Base-by-base conservation (phyloP, 371 early-diverging fungal species). In the Lichtheimia ornata region DNA sequence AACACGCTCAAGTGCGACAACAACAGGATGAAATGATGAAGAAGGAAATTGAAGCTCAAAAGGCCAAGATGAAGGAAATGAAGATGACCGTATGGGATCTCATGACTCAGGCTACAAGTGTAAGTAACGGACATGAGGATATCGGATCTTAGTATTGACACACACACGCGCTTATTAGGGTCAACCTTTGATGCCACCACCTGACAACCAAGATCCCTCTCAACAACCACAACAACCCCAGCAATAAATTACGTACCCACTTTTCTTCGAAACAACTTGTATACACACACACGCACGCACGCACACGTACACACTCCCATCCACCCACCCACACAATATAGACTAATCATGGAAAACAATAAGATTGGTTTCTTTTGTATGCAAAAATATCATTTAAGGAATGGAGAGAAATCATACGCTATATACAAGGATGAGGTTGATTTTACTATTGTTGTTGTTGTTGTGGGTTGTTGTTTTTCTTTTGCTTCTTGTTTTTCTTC, bases 81-180 rank as follows among this genome's bases (percentile, higher is more conserved):
- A 88, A 87, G 69, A 79, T 85, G 81, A 87, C 90, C 6, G 72
- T 88, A 22, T 87, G 88, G 89, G 82, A 88, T 52, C 67, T 89
- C 70, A 70, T 88, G 75, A 67, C 83, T 18, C 79, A 87, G 66
- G 74, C 70, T 30, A 71, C 78, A 27, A 69, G 74, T 50, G 77
- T 77, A 77, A 69, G 73, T 58, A 56, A 30, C 15, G 6, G 7
- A 40, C 2, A 30, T n/a, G 15, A n/a, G 15, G 13, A 14, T n/a
- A 14, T 30, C 28, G 15, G 62, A 18, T 52, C 43, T 20, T 17
- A 18, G 30, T 35, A 44, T 7, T 6, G 22, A 17, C 13, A 28
- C 2, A 22, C n/a, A n/a, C n/a, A n/a, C n/a, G 22, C 22, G 18
- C 18, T 49, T 45, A 13, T 28, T 45, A 63, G 63, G 66, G 66